These are phyloP conservation scores for Calonectria pseudoturangicola DNA, from an alignment of 2,329 filamentous ascomycete genomes.

Conservation along the genomic window DNA sequence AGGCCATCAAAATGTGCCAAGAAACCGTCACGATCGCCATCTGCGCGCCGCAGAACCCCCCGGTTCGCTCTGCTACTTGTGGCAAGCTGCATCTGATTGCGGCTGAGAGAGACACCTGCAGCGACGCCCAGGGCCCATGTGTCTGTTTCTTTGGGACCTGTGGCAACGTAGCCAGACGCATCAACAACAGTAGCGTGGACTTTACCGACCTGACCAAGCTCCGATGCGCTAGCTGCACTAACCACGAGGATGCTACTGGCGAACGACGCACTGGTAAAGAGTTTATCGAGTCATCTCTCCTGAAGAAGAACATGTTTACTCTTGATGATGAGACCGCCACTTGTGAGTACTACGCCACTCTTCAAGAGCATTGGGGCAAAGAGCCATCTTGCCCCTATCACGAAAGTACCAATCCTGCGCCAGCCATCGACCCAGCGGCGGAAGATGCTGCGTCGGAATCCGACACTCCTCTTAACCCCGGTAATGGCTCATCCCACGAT, in stretches of 20 bases:
- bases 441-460: neutral
- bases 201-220: slow-evolving; percentile 30
- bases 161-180: slow-evolving; percentile 33
- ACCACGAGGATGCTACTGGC: neutral
- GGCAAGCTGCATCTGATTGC: slow-evolving; percentile 53
- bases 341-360: neutral
- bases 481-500: neutral
- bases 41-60: slow-evolving; percentile 43
- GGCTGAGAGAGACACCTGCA: slow-evolving; percentile 38
- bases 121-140: slow-evolving; percentile 39
- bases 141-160: slow-evolving; percentile 54
- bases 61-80: slow-evolving; percentile 43
- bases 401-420: neutral
- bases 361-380: neutral
- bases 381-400: neutral
- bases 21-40: slow-evolving; percentile 49
- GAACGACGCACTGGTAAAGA: neutral
- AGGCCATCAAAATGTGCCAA: slow-evolving; percentile 47
- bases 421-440: neutral
- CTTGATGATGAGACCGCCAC: neutral
- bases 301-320: neutral
- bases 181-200: slow-evolving; percentile 23
- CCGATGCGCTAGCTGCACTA: slow-evolving; percentile 9
- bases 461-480: neutral
- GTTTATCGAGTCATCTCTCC: neutral